Evolutionary conservation across 1,139 yeast genomes (phyloP).

Genomic region (Zhuliangozyma parablackwelliae): DNA sequence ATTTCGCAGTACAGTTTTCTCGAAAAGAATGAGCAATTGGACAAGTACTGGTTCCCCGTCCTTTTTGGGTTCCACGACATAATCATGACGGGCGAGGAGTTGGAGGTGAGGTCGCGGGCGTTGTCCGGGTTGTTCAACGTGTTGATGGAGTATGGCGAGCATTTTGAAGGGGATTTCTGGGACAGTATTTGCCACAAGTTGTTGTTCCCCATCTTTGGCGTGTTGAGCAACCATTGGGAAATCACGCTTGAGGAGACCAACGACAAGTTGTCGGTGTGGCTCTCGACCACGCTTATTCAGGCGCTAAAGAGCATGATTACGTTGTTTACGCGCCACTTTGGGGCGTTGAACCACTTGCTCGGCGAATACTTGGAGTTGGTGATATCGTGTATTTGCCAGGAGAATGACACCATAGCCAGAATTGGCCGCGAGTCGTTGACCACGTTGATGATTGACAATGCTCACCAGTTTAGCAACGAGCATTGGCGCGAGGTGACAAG

Average conservation of each 20-base stretch:
- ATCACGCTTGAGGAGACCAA: slow-evolving; percentile 49
- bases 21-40: slow-evolving; percentile 34
- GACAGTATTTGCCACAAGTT: slow-evolving; percentile 69
- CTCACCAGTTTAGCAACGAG: slow-evolving; percentile 50
- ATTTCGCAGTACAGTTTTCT: slow-evolving; percentile 43
- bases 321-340: slow-evolving; percentile 76
- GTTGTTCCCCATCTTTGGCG: slow-evolving; percentile 85
- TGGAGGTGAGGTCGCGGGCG: slow-evolving; percentile 91
- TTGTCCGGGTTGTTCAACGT: slow-evolving; percentile 78
- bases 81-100: slow-evolving; percentile 88
- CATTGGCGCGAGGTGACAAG: slow-evolving; percentile 77
- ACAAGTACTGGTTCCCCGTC: slow-evolving; percentile 74
- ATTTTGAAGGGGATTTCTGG: slow-evolving; percentile 79
- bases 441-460: slow-evolving; percentile 71
- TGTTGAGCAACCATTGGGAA: slow-evolving; percentile 74
- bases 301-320: slow-evolving; percentile 88
- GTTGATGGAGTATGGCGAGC: slow-evolving; percentile 71
- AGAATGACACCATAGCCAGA: slow-evolving; percentile 92
- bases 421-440: slow-evolving; percentile 89
- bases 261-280: slow-evolving; percentile 91
- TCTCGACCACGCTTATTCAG: slow-evolving; percentile 92
- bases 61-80: slow-evolving; percentile 80
- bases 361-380: slow-evolving; percentile 74
- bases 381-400: slow-evolving; percentile 89
- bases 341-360: slow-evolving; percentile 63